Conservation (phyloP, 139 green algal species). For the Pseudopediastrum boryanum region DNA sequence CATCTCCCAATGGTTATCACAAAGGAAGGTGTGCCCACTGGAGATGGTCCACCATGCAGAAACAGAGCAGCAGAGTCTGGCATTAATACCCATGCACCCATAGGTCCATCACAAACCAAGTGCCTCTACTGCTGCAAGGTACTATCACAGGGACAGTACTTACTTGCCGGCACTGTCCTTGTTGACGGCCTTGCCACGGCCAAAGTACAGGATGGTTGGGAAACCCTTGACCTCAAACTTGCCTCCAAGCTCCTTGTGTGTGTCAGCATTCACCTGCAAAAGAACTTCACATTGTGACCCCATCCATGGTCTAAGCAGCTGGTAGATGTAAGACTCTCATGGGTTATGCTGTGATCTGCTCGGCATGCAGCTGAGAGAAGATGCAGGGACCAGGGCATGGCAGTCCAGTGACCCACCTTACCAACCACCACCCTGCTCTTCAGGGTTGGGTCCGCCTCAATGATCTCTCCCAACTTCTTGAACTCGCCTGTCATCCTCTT, state of each 20-base stretch:
- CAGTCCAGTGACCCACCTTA: constrained; percentile 63
- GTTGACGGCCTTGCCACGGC: constrained; percentile 60
- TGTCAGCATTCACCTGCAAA: constrained; percentile 80
- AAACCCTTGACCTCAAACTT: constrained; percentile 83
- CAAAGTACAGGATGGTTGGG: constrained; percentile 86
- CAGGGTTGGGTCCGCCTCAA: constrained; percentile 68
- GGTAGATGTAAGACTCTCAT: too few relatives aligned
- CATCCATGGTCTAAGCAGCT: too few relatives aligned
- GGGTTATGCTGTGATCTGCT: too few relatives aligned
- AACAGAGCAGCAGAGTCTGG: too few relatives aligned
- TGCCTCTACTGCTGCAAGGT: too few relatives aligned
- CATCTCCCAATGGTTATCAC: too few relatives aligned
- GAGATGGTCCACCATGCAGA: too few relatives aligned
- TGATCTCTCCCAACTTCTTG: constrained; percentile 69
- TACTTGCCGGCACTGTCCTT: constrained; percentile 57
- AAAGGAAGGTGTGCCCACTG: too few relatives aligned
- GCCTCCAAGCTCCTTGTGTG: constrained; percentile 71
- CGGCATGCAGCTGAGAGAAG: too few relatives aligned
- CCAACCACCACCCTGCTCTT: constrained; percentile 76
- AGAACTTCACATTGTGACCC: too few relatives aligned
- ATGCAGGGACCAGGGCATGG: too few relatives aligned
- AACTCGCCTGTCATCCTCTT: constrained; percentile 71
- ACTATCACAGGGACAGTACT: too few relatives aligned
- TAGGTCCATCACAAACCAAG: background rate
- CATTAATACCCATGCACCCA: background rate